Evolutionary conservation across 2,329 filamentous ascomycete genomes (phyloP).

Genomic region (Alternaria panax): DNA sequence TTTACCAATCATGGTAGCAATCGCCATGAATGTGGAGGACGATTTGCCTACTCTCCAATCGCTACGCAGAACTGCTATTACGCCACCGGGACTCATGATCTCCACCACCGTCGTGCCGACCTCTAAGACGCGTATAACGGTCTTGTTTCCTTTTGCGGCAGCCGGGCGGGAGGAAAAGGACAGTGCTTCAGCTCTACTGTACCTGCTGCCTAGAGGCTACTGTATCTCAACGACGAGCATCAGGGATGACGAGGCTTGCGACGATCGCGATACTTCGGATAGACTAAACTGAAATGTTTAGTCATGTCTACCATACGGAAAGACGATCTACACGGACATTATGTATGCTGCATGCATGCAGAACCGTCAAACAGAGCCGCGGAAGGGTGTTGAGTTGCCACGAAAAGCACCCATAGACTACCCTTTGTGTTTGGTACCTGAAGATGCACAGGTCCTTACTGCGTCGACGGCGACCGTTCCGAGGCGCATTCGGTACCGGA

Average conservation of each 20-base stretch:
- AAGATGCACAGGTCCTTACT: slow-evolving; percentile 2
- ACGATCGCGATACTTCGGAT: slow-evolving; percentile 2
- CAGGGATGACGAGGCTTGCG: slow-evolving; percentile 7
- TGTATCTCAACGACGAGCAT: slow-evolving; percentile 20
- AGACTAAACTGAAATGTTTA: slow-evolving; percentile 1
- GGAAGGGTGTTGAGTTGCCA: slow-evolving; percentile 3
- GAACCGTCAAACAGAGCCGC: background rate
- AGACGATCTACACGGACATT: background rate
- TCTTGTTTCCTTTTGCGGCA: slow-evolving; percentile 16
- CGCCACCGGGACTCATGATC: slow-evolving; percentile 4
- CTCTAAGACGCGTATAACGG: slow-evolving; percentile 12
- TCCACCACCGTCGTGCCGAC: slow-evolving; percentile 13
- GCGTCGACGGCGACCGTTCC: background rate
- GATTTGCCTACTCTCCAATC: slow-evolving; percentile 14
- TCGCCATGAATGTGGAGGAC: slow-evolving; percentile 2
- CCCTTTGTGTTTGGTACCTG: slow-evolving; percentile 10
- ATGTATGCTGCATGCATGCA: slow-evolving; percentile 2
- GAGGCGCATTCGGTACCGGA: background rate
- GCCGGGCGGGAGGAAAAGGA: slow-evolving; percentile 8
- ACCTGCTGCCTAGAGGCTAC: slow-evolving; percentile 31
- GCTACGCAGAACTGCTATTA: background rate
- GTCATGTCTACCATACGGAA: background rate
- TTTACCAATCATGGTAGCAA: slow-evolving; percentile 2
- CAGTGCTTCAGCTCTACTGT: slow-evolving; percentile 9
- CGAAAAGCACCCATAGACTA: slow-evolving; percentile 14